A percentile compares a stretch with the other conserved stretches of the same genome.
Evolutionary conservation across 1,284 basidiomycete species (phyloP).

Genomic region (Rhodotorula sp.): DNA sequence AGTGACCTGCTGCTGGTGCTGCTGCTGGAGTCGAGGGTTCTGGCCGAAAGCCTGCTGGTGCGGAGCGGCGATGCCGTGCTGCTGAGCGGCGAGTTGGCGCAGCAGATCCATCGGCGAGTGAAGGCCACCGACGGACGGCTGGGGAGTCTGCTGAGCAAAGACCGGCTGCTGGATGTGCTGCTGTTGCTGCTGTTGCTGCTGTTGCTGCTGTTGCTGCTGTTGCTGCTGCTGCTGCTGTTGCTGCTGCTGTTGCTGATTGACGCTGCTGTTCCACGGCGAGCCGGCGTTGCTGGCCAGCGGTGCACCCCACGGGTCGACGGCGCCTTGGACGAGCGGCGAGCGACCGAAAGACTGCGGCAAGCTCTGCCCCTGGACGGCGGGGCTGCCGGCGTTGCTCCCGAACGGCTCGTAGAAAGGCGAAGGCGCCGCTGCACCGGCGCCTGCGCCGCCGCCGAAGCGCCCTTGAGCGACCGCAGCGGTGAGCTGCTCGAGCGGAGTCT

Average conservation of each 20-base stretch:
- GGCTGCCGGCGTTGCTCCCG: constrained; percentile 20
- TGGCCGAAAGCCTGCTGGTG: neutral
- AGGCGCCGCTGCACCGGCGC: neutral
- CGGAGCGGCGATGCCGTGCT: neutral
- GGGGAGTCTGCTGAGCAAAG: neutral
- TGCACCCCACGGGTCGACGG: constrained; percentile 36
- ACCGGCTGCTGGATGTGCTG: constrained; percentile 21
- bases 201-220: constrained; percentile 29
- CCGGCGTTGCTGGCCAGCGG: constrained; percentile 12
- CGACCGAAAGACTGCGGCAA: constrained; percentile 26
- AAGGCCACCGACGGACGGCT: constrained; percentile 1
- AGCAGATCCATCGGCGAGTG: constrained; percentile 21
- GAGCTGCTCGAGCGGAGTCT: constrained; percentile 31
- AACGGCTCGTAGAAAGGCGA: constrained; percentile 33
- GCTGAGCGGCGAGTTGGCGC: constrained; percentile 23
- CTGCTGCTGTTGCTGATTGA: constrained; percentile 21
- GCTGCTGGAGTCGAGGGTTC: constrained; percentile 11
- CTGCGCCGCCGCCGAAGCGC: constrained; percentile 23
- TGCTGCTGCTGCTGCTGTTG: constrained; percentile 29
- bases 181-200: constrained; percentile 29
- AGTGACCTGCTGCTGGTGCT: constrained; percentile 2
- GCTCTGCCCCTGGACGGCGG: constrained; percentile 17
- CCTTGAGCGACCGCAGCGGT: constrained; percentile 22
- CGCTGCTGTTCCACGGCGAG: constrained; percentile 6
- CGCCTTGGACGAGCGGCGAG: constrained; percentile 3